Conservation (phyloP, 1,284 basidiomycete genomes). For the Moesziomyces sp. region DNA sequence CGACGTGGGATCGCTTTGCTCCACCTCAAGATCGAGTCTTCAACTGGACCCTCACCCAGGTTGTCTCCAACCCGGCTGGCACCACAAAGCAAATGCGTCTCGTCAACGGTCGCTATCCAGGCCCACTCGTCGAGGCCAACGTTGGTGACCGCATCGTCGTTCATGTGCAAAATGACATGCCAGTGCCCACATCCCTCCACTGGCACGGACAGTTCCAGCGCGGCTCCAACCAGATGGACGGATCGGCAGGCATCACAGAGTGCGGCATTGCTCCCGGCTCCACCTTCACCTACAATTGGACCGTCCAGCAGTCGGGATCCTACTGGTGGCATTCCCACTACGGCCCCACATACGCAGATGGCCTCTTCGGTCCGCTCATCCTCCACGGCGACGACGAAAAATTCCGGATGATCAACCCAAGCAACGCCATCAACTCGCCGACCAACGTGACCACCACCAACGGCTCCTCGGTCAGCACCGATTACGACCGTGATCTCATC, state of each 20-base stretch:
- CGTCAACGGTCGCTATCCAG: slow-evolving; percentile 55
- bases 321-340: slow-evolving; percentile 69
- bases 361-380: slow-evolving; percentile 63
- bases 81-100: slow-evolving; percentile 51
- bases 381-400: slow-evolving; percentile 65
- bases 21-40: slow-evolving; percentile 46
- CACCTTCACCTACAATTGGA: slow-evolving; percentile 53
- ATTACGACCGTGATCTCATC: slow-evolving; percentile 59
- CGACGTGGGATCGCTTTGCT: slow-evolving; percentile 47
- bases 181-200: slow-evolving; percentile 45
- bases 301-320: slow-evolving; percentile 67
- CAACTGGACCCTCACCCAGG: slow-evolving; percentile 52
- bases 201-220: slow-evolving; percentile 65
- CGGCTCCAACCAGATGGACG: slow-evolving; percentile 58
- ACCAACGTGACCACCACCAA: slow-evolving; percentile 18
- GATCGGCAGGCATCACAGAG: slow-evolving; percentile 58
- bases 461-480: slow-evolving; percentile 29
- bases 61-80: slow-evolving; percentile 50
- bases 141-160: slow-evolving; percentile 59
- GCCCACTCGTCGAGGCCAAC: slow-evolving; percentile 54
- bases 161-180: slow-evolving; percentile 52
- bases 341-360: slow-evolving; percentile 57
- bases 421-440: slow-evolving; percentile 8
- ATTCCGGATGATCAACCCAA: slow-evolving; percentile 21
- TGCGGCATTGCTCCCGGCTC: slow-evolving; percentile 61